Conservation (phyloP, 345 rosid genomes). For the Arabis hirsuta region DNA sequence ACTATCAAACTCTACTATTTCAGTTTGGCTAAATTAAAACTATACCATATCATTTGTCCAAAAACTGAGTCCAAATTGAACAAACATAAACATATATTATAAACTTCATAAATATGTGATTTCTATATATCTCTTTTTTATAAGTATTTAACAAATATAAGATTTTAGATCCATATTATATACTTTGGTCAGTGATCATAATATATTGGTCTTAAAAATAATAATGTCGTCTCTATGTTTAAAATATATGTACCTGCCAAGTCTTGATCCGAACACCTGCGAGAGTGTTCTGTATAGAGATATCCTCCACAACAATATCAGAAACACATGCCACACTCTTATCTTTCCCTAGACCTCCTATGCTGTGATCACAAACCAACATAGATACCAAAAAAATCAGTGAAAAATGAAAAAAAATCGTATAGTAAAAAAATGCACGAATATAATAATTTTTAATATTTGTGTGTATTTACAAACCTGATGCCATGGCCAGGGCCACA, state of each 20-base stretch:
- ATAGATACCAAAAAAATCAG: background rate
- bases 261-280: slow-evolving; percentile 87
- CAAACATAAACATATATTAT: no score
- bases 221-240: background rate
- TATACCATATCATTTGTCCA: no score
- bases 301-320: slow-evolving; percentile 60
- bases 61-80: no score
- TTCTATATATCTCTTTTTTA: no score
- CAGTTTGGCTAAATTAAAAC: no score
- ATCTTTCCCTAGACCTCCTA: slow-evolving; percentile 83
- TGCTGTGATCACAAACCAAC: slow-evolving; percentile 45
- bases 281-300: slow-evolving; percentile 59
- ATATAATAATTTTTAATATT: no score
- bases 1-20: background rate
- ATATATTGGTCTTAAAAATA: background rate
- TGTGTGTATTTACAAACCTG: slow-evolving; percentile 51
- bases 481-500: slow-evolving; percentile 98
- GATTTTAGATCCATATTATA: no score
- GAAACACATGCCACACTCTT: slow-evolving; percentile 77
- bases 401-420: background rate
- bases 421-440: background rate
- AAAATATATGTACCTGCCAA: slow-evolving; percentile 71
- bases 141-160: no score
- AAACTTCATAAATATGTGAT: no score
- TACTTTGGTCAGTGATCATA: background rate